These are phyloP conservation scores for Talaromyces stipitatus DNA, from an alignment of 495 filamentous ascomycete species.

Conservation along the genomic window DNA sequence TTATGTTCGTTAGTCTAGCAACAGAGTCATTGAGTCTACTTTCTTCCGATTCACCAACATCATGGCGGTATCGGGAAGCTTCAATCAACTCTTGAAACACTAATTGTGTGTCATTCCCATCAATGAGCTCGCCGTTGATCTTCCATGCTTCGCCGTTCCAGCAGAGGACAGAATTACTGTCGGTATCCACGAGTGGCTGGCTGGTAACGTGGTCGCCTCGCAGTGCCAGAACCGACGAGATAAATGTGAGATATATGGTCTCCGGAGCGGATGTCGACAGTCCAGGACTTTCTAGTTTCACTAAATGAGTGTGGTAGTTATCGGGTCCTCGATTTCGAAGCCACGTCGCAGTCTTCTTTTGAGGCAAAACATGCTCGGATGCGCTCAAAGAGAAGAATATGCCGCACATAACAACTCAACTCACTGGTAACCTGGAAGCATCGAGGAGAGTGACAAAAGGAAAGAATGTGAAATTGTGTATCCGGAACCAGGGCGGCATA, in stretches of 20 bases:
- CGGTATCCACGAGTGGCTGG: conserved; percentile 63
- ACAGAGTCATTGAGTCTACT: conserved; percentile 12
- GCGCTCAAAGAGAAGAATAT: conserved; percentile 52
- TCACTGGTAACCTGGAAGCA: not conserved
- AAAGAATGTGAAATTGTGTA: not conserved
- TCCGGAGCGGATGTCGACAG: conserved; percentile 4
- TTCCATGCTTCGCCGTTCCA: conserved; percentile 99
- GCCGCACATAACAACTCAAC: conserved; percentile 48
- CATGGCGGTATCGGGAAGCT: conserved; percentile 18
- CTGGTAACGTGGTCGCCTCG: conserved; percentile 61
- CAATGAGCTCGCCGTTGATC: conserved; percentile 44
- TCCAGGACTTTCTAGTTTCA: conserved; percentile 14
- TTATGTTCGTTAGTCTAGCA: conserved; percentile 38
- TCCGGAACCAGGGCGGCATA: not conserved
- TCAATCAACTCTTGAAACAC: conserved; percentile 59
- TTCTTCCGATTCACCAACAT: conserved; percentile 9
- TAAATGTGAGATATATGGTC: conserved; percentile 48
- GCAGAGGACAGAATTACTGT: conserved; percentile 68
- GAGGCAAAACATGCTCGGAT: conserved; percentile 21
- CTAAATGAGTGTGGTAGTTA: conserved; percentile 27
- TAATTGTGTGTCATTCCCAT: conserved; percentile 68
- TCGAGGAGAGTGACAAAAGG: not conserved
- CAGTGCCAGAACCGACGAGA: conserved; percentile 80
- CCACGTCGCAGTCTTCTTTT: conserved; percentile 30
- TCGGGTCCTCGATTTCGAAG: conserved; percentile 52